A percentile compares a stretch with the other conserved stretches of the same genome.
Conservation (phyloP, 768 basidiomycete genomes). For the Mycena rebaudengoi region DNA sequence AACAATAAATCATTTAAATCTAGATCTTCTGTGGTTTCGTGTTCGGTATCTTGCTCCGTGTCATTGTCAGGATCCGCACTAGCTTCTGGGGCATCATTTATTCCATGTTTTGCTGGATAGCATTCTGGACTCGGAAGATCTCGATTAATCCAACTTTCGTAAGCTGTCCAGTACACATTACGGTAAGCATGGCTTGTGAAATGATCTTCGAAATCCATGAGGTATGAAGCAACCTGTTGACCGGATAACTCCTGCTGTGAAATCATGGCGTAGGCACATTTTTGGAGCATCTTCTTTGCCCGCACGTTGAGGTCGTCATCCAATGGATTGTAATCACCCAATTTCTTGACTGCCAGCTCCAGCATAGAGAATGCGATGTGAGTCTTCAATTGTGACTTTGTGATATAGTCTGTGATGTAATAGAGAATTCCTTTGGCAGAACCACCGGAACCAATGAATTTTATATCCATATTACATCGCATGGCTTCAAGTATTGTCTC, state of each 20-base stretch:
- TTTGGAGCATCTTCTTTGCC: conserved; percentile 33
- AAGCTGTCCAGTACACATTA: conserved; percentile 18
- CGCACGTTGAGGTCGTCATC: background rate
- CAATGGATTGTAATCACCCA: conserved; percentile 21
- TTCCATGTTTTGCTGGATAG: background rate
- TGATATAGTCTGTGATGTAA: conserved; percentile 48
- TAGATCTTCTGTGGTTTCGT: background rate
- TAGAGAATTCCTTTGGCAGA: conserved; percentile 39
- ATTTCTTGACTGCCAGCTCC: conserved; percentile 25
- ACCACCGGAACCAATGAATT: conserved; percentile 39
- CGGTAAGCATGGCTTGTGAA: conserved; percentile 36
- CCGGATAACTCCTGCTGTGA: conserved; percentile 38
- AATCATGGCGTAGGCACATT: conserved; percentile 34
- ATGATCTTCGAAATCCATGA: conserved; percentile 35
- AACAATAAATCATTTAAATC: background rate
- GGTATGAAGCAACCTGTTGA: conserved; percentile 36
- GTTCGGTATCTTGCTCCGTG: background rate
- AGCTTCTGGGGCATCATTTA: background rate
- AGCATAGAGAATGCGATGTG: conserved; percentile 9
- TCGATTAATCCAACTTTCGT: background rate
- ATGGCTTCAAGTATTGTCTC: conserved; percentile 26
- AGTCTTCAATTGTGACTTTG: conserved; percentile 35
- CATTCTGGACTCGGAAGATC: conserved; percentile 2
- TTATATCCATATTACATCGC: conserved; percentile 37
- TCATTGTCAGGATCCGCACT: background rate